Base-by-base conservation (phyloP, 2,329 filamentous ascomycete genomes). In the Pochonia chlamydosporia region DNA sequence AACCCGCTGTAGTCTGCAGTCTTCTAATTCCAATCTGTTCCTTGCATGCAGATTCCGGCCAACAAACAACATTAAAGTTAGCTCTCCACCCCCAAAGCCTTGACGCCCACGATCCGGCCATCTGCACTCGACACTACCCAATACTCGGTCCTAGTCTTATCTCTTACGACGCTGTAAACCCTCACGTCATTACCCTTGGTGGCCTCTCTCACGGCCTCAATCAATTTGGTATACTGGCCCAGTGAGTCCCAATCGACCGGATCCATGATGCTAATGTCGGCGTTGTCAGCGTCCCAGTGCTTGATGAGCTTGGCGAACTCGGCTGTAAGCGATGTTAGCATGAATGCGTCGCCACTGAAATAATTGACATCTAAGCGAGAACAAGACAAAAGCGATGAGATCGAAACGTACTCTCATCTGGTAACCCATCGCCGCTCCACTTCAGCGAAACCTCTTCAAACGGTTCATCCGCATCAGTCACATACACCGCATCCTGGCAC, bases 401-500 rank as follows among this genome's bases (percentile, higher is more conserved):
- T 14, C 16, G 11, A 13, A 8, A 69, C 75, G 58, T 61, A 85
- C 82, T 74, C 64, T 85, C 82, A 54, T 79, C 74, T 1, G 83
- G 80, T 56, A 85, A 59, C 3, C 72, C 71, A 43, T 68, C 69
- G 21, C 70, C 73, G 18, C 72, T 65, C 69, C 78, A 88, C 54
- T 73, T 75, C 55, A 95, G 63, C 45, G 78, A 81, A 5, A 96
- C 87, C 3, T 82, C 81, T 63, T 87, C 82, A 65, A 95, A 96
- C 4, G 85, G 84, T 72, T 95, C 89, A 63, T 96, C 90, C 25
- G 88, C 82, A 49, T 96, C 91, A 52, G 85, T 93, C 14, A 79
- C 66, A 65, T 93, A 95, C 61, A 85, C 83, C 37, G 74, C 77
- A 43, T 76, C 69, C 43, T 74, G 71, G 46, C 68, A 68, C 7